Conservation (phyloP, 331 rosid species). For the Malus hybrid region DNA sequence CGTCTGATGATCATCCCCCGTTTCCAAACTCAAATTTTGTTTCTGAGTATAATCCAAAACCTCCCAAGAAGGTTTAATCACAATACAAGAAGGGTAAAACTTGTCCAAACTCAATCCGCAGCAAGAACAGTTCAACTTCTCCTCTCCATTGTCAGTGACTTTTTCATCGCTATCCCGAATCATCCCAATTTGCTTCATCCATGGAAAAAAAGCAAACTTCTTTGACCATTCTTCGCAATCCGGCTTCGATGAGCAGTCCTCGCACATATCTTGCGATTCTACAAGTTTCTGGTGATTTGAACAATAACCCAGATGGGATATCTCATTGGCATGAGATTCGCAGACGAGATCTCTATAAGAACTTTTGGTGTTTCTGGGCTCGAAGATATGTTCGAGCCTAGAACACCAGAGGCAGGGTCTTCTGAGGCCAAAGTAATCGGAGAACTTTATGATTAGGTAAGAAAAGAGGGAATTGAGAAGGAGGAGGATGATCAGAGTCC, state of each 20-base stretch:
- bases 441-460: conserved; percentile 61
- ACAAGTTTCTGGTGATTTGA: conserved; percentile 57
- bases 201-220: conserved; percentile 50
- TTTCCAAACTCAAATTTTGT: conserved; percentile 30
- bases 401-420: conserved; percentile 86
- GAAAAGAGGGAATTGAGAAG: conserved; percentile 81
- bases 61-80: conserved; percentile 60
- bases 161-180: conserved; percentile 25
- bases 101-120: conserved; percentile 56
- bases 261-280: conserved; percentile 67
- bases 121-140: conserved; percentile 58
- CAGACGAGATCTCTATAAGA: conserved; percentile 76
- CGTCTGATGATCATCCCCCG: conserved; percentile 29
- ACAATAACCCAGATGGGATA: conserved; percentile 70
- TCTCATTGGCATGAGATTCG: conserved; percentile 77
- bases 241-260: conserved; percentile 54
- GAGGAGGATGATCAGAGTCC: conserved; percentile 72
- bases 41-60: conserved; percentile 54
- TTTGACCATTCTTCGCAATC: conserved; percentile 35
- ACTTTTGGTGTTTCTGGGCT: conserved; percentile 29
- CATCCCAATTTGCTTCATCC: conserved; percentile 63
- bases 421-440: conserved; percentile 81
- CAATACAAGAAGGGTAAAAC: conserved; percentile 56
- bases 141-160: conserved; percentile 33
- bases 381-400: conserved; percentile 73